phyloP scores from a whole-genome alignment of 2,329 filamentous ascomycete genomes.

The Colletotrichum coccodes region DNA sequence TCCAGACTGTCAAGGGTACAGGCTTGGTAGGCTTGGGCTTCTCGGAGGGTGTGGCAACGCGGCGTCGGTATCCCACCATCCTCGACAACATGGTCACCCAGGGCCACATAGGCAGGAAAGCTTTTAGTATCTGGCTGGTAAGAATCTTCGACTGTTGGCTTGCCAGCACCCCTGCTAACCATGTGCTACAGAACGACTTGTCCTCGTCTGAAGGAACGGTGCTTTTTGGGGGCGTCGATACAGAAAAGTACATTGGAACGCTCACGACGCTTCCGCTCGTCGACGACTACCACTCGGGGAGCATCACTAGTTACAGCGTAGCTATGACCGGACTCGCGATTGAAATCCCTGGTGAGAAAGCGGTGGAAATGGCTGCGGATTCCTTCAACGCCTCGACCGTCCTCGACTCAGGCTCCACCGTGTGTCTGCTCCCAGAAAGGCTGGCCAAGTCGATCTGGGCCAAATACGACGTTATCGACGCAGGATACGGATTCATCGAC shows the following conservation, averaged over 20 bases:
- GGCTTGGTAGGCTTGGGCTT: slow-evolving; percentile 71
- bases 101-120: slow-evolving; percentile 68
- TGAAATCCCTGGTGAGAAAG: slow-evolving; percentile 35
- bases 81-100: slow-evolving; percentile 72
- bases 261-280: slow-evolving; percentile 70
- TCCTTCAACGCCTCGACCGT: slow-evolving; percentile 64
- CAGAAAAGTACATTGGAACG: slow-evolving; percentile 68
- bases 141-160: not conserved
- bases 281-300: slow-evolving; percentile 47
- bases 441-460: slow-evolving; percentile 65
- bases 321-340: slow-evolving; percentile 48
- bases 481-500: slow-evolving; percentile 69
- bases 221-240: slow-evolving; percentile 81
- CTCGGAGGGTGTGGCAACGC: slow-evolving; percentile 58
- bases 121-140: slow-evolving; percentile 75
- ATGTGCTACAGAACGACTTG: slow-evolving; percentile 42
- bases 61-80: slow-evolving; percentile 63
- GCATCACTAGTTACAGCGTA: slow-evolving; percentile 52
- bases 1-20: slow-evolving; percentile 56
- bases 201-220: slow-evolving; percentile 73
- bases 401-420: slow-evolving; percentile 76
- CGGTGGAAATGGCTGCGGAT: slow-evolving; percentile 42
- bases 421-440: slow-evolving; percentile 72
- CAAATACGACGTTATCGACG: slow-evolving; percentile 62
- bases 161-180: slow-evolving; percentile 37